Percentiles rank a stretch among this genome's conserved stretches.
phyloP scores from a whole-genome alignment of 495 filamentous ascomycete genomes.

The Bacidia gigantensis region DNA sequence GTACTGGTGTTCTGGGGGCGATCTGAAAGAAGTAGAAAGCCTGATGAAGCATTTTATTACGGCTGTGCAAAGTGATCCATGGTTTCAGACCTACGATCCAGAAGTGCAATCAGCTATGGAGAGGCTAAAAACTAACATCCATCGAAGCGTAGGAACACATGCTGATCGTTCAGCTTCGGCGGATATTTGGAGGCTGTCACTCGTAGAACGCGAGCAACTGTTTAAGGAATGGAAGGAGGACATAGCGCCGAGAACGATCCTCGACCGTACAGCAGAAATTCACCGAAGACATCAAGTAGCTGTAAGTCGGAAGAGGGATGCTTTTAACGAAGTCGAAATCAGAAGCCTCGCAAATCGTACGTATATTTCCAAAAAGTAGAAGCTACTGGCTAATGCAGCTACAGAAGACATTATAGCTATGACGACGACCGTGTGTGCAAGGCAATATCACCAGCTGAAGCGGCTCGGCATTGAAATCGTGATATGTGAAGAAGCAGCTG shows the following conservation, averaged over 20 bases:
- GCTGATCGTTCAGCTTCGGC: neutral
- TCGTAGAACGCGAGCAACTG: constrained; percentile 10
- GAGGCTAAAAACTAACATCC: neutral
- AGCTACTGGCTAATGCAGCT: neutral
- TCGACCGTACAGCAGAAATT: constrained; percentile 16
- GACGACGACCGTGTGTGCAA: constrained; percentile 26
- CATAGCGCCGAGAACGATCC: constrained; percentile 12
- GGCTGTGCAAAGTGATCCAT: constrained; percentile 6
- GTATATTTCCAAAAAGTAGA: neutral
- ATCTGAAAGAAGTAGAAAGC: constrained; percentile 15
- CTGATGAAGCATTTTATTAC: constrained; percentile 12
- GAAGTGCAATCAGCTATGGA: neutral
- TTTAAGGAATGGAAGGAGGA: constrained; percentile 14
- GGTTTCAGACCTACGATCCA: neutral
- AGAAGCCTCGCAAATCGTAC: constrained; percentile 13
- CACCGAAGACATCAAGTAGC: constrained; percentile 16
- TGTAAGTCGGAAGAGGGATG: constrained; percentile 6
- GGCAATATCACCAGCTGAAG: constrained; percentile 18
- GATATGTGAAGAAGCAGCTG: constrained; percentile 45
- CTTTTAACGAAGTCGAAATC: constrained; percentile 10
- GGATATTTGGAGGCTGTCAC: constrained; percentile 8
- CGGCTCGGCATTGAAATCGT: constrained; percentile 24
- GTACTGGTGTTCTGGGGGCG: constrained; percentile 19
- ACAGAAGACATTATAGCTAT: constrained; percentile 23
- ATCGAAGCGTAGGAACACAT: neutral